Percentiles rank a stretch among this genome's conserved stretches.
phyloP scores from a whole-genome alignment of 257 asterid species.

The Fraxinus excelsior region DNA sequence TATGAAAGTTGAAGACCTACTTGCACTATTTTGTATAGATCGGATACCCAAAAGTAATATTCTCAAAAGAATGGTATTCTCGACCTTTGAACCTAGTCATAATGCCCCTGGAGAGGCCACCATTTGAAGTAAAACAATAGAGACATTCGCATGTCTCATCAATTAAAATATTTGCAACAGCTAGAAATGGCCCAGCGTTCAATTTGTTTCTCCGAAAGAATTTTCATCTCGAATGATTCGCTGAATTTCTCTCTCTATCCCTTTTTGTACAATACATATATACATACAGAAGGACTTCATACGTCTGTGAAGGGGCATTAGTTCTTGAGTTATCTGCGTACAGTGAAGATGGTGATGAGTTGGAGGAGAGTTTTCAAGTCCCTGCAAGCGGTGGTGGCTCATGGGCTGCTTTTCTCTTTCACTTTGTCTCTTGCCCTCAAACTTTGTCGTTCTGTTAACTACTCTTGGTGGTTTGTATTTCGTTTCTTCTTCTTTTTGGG shows the following conservation, averaged over 20 bases:
- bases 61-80: not conserved
- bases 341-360: slow-evolving; percentile 39
- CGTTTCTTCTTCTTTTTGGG: slow-evolving; percentile 1
- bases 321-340: slow-evolving; percentile 2
- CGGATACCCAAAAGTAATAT: not conserved
- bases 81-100: not conserved
- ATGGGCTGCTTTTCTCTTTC: slow-evolving; percentile 75
- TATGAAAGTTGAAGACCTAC: not conserved
- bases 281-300: slow-evolving; percentile 15
- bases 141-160: not conserved
- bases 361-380: slow-evolving; percentile 84
- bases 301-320: slow-evolving; percentile 4
- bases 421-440: slow-evolving; percentile 74
- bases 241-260: slow-evolving; percentile 11
- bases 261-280: slow-evolving; percentile 2
- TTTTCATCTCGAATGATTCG: slow-evolving; percentile 25
- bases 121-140: not conserved
- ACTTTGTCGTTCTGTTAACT: slow-evolving; percentile 58
- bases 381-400: slow-evolving; percentile 75
- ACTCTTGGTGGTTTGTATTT: slow-evolving; percentile 81
- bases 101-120: not conserved
- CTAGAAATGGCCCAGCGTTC: not conserved
- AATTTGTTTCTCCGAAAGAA: not conserved
- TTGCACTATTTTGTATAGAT: not conserved
- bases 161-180: not conserved